These are phyloP conservation scores for Buddleja alternifolia DNA, from an alignment of 257 asterid genomes.

Conservation along the genomic window DNA sequence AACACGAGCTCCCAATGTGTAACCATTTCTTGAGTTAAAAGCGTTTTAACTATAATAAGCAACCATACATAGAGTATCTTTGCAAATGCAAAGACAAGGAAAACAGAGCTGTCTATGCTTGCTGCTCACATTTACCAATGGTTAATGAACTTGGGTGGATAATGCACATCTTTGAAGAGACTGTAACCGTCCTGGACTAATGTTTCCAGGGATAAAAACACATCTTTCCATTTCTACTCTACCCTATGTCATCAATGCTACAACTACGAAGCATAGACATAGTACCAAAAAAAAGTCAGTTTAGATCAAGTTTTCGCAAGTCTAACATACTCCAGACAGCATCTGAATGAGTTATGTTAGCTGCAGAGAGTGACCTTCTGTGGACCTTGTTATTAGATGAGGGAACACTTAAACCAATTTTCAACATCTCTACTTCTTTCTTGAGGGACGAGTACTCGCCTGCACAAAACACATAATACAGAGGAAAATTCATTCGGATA, in stretches of 20 bases:
- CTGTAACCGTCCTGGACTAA: no score
- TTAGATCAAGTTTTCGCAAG: conserved; percentile 60
- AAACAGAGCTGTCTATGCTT: no score
- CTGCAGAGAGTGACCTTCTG: conserved; percentile 35
- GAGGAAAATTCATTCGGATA: background rate
- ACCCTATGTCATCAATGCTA: conserved; percentile 10
- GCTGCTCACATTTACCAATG: no score
- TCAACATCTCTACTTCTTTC: conserved; percentile 59
- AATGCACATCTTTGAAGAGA: no score
- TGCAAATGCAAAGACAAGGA: no score
- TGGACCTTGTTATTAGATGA: conserved; percentile 36
- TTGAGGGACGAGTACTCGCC: conserved; percentile 63
- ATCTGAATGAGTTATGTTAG: conserved; percentile 36
- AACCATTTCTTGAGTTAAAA: no score
- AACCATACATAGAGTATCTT: no score
- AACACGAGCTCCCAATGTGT: no score
- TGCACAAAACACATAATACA: conserved; percentile 33
- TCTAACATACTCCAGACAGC: conserved; percentile 54
- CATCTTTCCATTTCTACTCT: conserved; percentile 10
- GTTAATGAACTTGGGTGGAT: no score
- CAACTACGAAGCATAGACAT: background rate
- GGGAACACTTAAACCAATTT: conserved; percentile 32
- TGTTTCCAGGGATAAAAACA: background rate
- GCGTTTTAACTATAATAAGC: no score
- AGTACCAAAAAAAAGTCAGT: conserved; percentile 29